phyloP scores from a whole-genome alignment of 2,329 filamentous ascomycete genomes.

The Fusarium bactridioides region DNA sequence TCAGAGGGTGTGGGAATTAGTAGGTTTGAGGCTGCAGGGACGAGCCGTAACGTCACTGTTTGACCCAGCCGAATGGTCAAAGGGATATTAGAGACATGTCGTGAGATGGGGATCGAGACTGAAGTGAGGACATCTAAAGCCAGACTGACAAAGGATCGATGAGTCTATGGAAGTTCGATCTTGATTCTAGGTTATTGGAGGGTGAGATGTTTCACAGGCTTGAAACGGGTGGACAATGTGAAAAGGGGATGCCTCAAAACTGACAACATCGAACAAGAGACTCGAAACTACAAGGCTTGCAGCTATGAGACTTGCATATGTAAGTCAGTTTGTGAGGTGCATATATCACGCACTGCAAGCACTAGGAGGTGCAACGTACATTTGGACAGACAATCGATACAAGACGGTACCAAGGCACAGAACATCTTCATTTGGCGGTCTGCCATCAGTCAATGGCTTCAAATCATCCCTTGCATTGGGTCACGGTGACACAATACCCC shows the following conservation, averaged over 20 bases:
- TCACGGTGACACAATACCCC: slow-evolving; percentile 32
- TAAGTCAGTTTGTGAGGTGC: neutral
- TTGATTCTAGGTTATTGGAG: slow-evolving; percentile 10
- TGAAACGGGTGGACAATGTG: slow-evolving; percentile 3
- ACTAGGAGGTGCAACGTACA: neutral
- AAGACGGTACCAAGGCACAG: neutral
- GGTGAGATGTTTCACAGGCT: slow-evolving; percentile 30
- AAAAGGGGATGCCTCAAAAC: slow-evolving; percentile 1
- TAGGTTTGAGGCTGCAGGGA: slow-evolving; percentile 19
- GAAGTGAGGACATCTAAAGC: slow-evolving; percentile 12
- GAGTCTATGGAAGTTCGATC: slow-evolving; percentile 28
- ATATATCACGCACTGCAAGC: slow-evolving; percentile 9
- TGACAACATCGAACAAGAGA: slow-evolving; percentile 1
- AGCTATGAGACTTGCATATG: slow-evolving; percentile 12
- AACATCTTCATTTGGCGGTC: neutral
- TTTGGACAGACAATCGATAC: neutral
- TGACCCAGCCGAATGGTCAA: slow-evolving; percentile 13
- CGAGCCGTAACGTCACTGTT: slow-evolving; percentile 24
- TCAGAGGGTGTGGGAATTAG: neutral
- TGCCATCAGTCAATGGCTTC: slow-evolving; percentile 2
- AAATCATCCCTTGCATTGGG: slow-evolving; percentile 22
- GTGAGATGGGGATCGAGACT: slow-evolving; percentile 9
- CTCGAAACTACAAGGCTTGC: neutral
- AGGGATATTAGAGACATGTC: neutral
- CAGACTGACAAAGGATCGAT: slow-evolving; percentile 16